Base-by-base conservation (phyloP, 2,329 filamentous ascomycete species). In the Xylaria polymorpha region DNA sequence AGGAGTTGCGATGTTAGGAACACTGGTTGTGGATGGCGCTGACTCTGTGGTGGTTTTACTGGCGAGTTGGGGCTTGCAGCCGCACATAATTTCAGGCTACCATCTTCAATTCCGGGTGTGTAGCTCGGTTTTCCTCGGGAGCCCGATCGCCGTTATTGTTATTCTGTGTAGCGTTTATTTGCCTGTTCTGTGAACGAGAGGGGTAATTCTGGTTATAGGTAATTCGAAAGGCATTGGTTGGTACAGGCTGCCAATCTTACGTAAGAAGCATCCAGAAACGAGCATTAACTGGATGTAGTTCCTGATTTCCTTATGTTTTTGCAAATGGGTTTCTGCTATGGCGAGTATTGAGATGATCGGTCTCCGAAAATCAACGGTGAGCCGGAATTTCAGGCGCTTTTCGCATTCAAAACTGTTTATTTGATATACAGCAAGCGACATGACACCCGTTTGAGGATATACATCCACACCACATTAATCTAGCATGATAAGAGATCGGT, bases 141-240 rank as follows among this genome's bases (percentile, higher is more conserved):
- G 60, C 22, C 55, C 48, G 67, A 53, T 57, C n/a, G 56, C 25
- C 61, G 41, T 48, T 62, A 29, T 41, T 61, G 7, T 35, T 18
- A 64, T 67, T 56, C 37, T 58, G 60, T 68, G 64, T 64, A 67
- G 64, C 64, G 29, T 37, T 41, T 55, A 48, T 35, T 37, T 43
- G 43, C 56, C 41, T 18, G 20, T 14, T 37, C 29, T 25, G 48
- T 59, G 59, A 58, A 69, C 61, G 59, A 55, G 39, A 66, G 61
- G 51, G 43, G 48, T 46, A 58, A 29, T 25, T 20, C 35, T 22
- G 48, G 32, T 41, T 39, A 8, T n/a, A n/a, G n/a, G n/a, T n/a
- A 50, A 60, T 53, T 56, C 3, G 25, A 41, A 50, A 58, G 43
- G 25, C 37, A 29, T 10, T 68, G 43, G 18, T 61, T 61, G 48